Base-by-base conservation (phyloP, 2,329 filamentous ascomycete species). In the Gnomoniopsis sp. region DNA sequence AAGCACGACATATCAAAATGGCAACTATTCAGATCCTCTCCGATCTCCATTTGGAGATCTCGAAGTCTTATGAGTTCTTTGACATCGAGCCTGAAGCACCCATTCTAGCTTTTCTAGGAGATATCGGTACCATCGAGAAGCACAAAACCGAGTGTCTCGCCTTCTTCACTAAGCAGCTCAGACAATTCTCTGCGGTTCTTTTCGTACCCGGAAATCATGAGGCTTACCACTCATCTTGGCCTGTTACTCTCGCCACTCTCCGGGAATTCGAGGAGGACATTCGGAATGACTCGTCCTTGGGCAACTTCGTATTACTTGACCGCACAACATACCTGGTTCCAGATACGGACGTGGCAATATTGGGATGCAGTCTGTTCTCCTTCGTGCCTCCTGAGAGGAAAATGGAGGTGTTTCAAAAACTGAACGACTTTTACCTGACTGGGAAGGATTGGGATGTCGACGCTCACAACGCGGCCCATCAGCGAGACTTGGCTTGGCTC, bases 171-270 rank as follows among this genome's bases (percentile, higher is more conserved):
- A 64, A 62, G 2, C 82, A 85, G 63, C 75, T 86, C 2, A 34
- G 43, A 1, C 69, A 75, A 7, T 86, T 85, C 63, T 66, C 70
- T 6, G 66, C 71, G 2, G 78, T 86, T 1, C 75, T 86, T 44
- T 73, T 84, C 33, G 72, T 86, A 0, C 67, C 78, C 0, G 82
- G 83, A 0, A 86, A 86, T 63, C 82, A 86, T 65, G 83, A 87
- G 65, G 72, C 81, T 0, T 84, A 80, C 62, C 65, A 69, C 49
- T 74, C 73, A 4, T 70, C 15, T 43, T 80, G 76, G 76, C 46
- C 64, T 2, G 60, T 65, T 0, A 67, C 71, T 0, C 66, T 71
- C 33, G 33, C 49, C 1, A 60, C 63, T 1, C 67, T 79, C 15
- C 61, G 61, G 26, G 56, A 23, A 0, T 75, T 77, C 41, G 70